Evolutionary conservation across 495 filamentous ascomycete species (phyloP), one percentile per base, ranked within the genome.

Genomic region (Talaromyces adpressus): DNA sequence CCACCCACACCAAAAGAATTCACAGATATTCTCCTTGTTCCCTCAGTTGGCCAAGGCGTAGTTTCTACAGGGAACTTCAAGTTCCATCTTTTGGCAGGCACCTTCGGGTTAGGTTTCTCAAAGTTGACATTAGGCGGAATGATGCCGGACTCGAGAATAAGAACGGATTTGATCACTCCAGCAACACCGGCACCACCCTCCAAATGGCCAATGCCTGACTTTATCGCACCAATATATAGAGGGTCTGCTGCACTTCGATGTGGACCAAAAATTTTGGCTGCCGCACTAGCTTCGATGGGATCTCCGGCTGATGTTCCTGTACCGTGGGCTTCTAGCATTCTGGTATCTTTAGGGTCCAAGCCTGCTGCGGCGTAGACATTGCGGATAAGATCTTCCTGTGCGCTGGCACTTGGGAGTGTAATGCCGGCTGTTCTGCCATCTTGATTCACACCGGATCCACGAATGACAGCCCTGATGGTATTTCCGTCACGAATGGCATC

Each of bases 171-270:
- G 62, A 89, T 85, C 6, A 89, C 65, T 7, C 79, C 82, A 6
- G 81, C 79, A 41, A 89, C 75, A 36, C 86, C 86, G 63, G 78
- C 80, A 25, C 78, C 80, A 36, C 79, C 82, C 64, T 89, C 86
- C 5, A 82, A 67, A 67, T 89, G 86, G 6, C 86, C 75, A 12
- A 77, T 61, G 57, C 75, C 75, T 9, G 75, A 65, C 51, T 77
- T 77, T 30, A 74, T 68, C 0, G 73, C 70, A 20, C 75, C 75
- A 59, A 70, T 61, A 49, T 65, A 68, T 16, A 73, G 64, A 7
- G 71, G 72, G 5, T 70, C 67, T 2, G 65, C 63, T 8, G 63
- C 18, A 8, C 23, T 67, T 34, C 69, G 64, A 41, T 59, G 36
- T 5, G 57, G 12, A 4, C 62, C 45, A 58, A 71, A 71, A 1